Conservation (phyloP, 805 yeast species). For the Geotrichum ghanense region DNA sequence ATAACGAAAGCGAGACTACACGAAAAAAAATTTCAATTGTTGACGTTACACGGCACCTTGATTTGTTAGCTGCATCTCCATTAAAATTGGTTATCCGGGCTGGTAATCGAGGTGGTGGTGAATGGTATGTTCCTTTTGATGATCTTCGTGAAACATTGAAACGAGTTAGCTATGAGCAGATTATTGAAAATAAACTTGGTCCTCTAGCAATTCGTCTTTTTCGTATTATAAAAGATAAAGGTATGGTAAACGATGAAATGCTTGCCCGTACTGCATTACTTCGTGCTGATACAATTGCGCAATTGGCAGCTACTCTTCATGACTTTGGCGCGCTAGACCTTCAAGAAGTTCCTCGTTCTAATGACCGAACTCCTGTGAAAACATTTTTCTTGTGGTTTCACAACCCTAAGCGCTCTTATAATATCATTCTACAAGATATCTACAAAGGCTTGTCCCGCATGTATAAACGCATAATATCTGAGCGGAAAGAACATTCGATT, state of each 20-base stretch:
- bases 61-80: conserved; percentile 43
- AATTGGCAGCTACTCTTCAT: conserved; percentile 54
- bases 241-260: conserved; percentile 74
- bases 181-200: conserved; percentile 25
- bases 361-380: conserved; percentile 83
- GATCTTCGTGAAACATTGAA: conserved; percentile 19
- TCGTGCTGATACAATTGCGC: conserved; percentile 66
- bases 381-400: conserved; percentile 76
- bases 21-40: conserved; percentile 2
- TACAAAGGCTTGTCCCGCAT: conserved; percentile 39
- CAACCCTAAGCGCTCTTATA: conserved; percentile 40
- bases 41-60: conserved; percentile 54
- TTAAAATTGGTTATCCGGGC: conserved; percentile 50
- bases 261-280: conserved; percentile 65
- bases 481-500: conserved; percentile 25
- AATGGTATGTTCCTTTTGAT: conserved; percentile 30
- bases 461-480: conserved; percentile 20
- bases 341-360: conserved; percentile 88
- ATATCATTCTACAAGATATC: conserved; percentile 35
- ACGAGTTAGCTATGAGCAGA: conserved; percentile 24
- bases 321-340: conserved; percentile 66
- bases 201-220: conserved; percentile 58
- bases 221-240: conserved; percentile 60
- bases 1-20: conserved; percentile 11
- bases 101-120: conserved; percentile 40